Base-by-base conservation (phyloP, 345 rosid species). In the Moricandia arvensis region DNA sequence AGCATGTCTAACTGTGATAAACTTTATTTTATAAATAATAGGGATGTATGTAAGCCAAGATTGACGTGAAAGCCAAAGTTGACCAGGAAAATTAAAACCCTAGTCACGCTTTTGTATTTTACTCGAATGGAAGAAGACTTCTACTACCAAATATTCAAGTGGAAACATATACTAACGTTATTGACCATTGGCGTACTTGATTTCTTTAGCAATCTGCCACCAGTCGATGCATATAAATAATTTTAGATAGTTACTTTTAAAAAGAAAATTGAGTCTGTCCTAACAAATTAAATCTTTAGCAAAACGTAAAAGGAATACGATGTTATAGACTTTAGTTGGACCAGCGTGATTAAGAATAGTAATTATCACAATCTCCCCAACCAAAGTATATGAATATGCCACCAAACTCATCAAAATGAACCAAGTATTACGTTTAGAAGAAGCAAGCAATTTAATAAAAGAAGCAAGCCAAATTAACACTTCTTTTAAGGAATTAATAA, bases 21-120 rank as follows among this genome's bases (percentile, higher is more conserved):
- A 45, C 9, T 2, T n/a, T 47, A 1, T 43, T 8, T 26, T 43
- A 65, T n/a, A 12, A 66, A 41, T n/a, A 43, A 27, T 30, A 30
- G 31, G 0, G 43, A 31, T 30, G 17, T 16, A 27, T 24, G 68
- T 51, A 13, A 75, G 41, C 61, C 73, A 75, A 1, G 47, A 34
- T 75, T 75, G 63, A 68, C 74, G 15, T 61, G 74, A 15, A 75
- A 75, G 63, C 69, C 58, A 69, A 75, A 59, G 64, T 75, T 75
- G 79, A 75, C 79, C 35, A 29, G 35, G 64, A 75, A 62, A 62
- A 61, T 16, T 17, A 53, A 49, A 68, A 62, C 45, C 69, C 69
- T 54, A 75, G 55, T 53, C 58, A 75, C 45, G 33, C 15, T 66
- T 62, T 67, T 4, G 4, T 18, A 30, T 31, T 43, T 41, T 43